Evolutionary conservation across 2,329 filamentous ascomycete genomes (phyloP).

Genomic region (Juglanconis juglandina): DNA sequence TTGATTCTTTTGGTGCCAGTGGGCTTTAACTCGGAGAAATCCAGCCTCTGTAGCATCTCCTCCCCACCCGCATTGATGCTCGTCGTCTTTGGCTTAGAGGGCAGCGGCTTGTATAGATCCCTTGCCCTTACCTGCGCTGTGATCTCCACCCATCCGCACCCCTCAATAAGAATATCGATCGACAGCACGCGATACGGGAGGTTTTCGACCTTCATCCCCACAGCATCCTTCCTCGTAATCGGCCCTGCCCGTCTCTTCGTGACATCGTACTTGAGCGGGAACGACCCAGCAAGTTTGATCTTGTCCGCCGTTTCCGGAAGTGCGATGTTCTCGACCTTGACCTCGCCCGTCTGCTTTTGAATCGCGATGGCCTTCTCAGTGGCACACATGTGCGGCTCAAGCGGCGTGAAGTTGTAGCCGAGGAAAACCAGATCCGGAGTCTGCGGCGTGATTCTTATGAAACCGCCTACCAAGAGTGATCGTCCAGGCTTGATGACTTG

Average conservation of each 20-base stretch:
- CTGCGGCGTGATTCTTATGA: constrained; percentile 81
- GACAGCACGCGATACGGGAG: constrained; percentile 79
- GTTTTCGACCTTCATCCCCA: constrained; percentile 60
- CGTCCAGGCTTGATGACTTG: constrained; percentile 69
- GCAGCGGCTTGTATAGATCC: constrained; percentile 33
- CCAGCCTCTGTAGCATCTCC: constrained; percentile 24
- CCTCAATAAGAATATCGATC: constrained; percentile 84
- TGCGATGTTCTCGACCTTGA: constrained; percentile 62
- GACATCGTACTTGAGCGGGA: constrained; percentile 75
- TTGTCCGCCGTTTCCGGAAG: constrained; percentile 53
- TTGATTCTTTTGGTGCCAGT: constrained; percentile 17
- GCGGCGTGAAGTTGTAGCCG: constrained; percentile 80
- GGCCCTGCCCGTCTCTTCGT: constrained; percentile 76
- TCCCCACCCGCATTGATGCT: constrained; percentile 15
- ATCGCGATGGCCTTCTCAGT: constrained; percentile 77
- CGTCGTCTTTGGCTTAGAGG: background rate
- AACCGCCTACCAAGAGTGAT: constrained; percentile 78
- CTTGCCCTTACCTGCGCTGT: constrained; percentile 72
- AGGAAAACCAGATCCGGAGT: constrained; percentile 65
- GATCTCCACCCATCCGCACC: constrained; percentile 90
- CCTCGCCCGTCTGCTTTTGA: constrained; percentile 60
- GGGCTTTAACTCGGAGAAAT: constrained; percentile 24
- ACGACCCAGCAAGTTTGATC: constrained; percentile 69
- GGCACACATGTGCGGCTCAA: constrained; percentile 71
- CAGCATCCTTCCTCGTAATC: constrained; percentile 60